These are phyloP conservation scores for Anisodus acutangulus DNA, from an alignment of 257 asterid species.

Conservation along the genomic window DNA sequence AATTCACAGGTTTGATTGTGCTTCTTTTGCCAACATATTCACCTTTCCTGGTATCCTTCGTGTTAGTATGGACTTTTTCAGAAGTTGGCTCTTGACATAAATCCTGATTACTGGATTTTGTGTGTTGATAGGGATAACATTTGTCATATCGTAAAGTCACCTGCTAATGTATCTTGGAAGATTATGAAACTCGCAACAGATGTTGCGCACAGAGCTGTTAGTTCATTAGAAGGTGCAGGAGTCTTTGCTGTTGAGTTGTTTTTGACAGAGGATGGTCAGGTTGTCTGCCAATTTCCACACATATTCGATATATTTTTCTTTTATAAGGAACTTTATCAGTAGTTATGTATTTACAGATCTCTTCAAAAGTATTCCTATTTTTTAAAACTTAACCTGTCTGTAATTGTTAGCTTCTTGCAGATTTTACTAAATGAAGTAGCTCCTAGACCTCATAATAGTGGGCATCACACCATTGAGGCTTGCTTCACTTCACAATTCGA, in stretches of 20 bases:
- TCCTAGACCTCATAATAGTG: constrained; percentile 99
- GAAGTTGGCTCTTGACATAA: background rate
- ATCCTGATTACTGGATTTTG: constrained; percentile 18
- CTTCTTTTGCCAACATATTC: constrained; percentile 12
- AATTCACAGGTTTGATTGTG: constrained; percentile 65
- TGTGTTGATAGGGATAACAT: constrained; percentile 74
- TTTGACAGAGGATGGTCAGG: constrained; percentile 92
- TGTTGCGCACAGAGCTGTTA: constrained; percentile 77
- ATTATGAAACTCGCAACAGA: constrained; percentile 75
- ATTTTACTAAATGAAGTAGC: constrained; percentile 94
- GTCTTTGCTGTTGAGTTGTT: constrained; percentile 91
- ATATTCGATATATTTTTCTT: background rate
- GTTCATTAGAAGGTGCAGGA: constrained; percentile 97
- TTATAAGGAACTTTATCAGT: constrained; percentile 12
- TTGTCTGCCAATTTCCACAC: constrained; percentile 35
- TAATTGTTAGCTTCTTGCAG: constrained; percentile 46
- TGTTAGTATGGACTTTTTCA: background rate
- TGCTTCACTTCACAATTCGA: constrained; percentile 92
- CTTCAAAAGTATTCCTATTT: constrained; percentile 29
- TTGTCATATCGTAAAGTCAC: constrained; percentile 94
- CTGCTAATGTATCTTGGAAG: constrained; percentile 86
- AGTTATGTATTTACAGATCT: background rate
- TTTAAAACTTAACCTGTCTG: constrained; percentile 24
- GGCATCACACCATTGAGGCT: constrained; percentile 92
- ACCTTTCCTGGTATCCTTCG: background rate